These are phyloP conservation scores for Sphagnum contortum DNA, from an alignment of 225 moss, liverwort and hornwort genomes.

Conservation along the genomic window DNA sequence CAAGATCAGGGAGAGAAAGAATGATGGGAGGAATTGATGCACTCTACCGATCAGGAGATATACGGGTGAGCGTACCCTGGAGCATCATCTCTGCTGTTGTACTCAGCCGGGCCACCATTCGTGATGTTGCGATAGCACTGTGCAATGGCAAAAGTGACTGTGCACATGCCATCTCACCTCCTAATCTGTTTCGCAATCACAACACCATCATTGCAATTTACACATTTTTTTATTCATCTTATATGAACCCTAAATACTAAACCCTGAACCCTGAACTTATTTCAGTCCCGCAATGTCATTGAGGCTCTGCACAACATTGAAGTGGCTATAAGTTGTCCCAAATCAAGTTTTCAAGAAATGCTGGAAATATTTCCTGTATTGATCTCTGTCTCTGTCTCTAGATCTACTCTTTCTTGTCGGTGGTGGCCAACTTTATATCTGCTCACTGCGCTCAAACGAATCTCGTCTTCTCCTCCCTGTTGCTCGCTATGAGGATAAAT, in stretches of 20 bases:
- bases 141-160: conserved; percentile 75
- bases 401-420: too few species aligned
- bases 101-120: conserved; percentile 79
- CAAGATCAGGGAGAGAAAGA: background rate
- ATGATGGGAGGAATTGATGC: conserved; percentile 12
- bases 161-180: conserved; percentile 65
- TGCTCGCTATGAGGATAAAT: too few species aligned
- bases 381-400: too few species aligned
- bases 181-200: conserved; percentile 39
- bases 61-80: conserved; percentile 81
- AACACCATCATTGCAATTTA: background rate
- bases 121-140: conserved; percentile 68
- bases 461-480: too few species aligned
- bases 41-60: conserved; percentile 82
- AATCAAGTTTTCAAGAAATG: too few species aligned
- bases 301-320: background rate
- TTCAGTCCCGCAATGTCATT: background rate
- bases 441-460: too few species aligned
- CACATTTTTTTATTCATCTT: background rate
- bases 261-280: background rate
- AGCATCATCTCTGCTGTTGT: conserved; percentile 68
- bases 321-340: background rate
- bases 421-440: too few species aligned
- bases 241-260: too few species aligned
- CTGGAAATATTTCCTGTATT: too few species aligned